Evolutionary conservation across 139 green algal species (phyloP).

Genomic region (Coelastrella sp.): DNA sequence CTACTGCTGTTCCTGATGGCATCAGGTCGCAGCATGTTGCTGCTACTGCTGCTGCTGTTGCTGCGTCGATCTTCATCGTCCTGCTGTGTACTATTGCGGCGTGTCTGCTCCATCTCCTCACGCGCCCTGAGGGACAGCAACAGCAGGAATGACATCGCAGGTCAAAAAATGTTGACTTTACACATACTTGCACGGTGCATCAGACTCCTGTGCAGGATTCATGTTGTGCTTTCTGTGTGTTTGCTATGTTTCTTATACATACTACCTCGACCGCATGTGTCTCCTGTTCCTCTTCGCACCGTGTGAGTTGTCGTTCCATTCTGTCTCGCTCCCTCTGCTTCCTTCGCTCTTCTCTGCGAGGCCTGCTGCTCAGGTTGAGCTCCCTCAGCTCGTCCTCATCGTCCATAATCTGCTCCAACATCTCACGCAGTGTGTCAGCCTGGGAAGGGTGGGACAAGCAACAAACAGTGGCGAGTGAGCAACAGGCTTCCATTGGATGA

Average conservation of each 20-base stretch:
- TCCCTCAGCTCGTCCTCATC: constrained; percentile 94
- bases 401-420: constrained; percentile 94
- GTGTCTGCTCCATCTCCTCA: constrained; percentile 40
- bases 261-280: too few relatives aligned
- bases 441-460: too few relatives aligned
- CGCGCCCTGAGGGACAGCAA: constrained; percentile 5
- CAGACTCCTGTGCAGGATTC: neutral
- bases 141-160: neutral
- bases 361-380: constrained; percentile 88
- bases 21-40: neutral
- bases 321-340: constrained; percentile 82
- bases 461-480: too few relatives aligned
- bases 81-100: neutral
- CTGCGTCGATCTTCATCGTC: constrained; percentile 13
- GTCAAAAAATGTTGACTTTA: too few relatives aligned
- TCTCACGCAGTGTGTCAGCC: constrained; percentile 58
- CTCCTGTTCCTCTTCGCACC: constrained; percentile 15
- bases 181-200: too few relatives aligned
- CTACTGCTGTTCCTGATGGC: neutral
- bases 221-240: too few relatives aligned
- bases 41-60: neutral
- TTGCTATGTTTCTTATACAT: too few relatives aligned
- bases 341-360: constrained; percentile 80
- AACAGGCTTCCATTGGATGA: too few relatives aligned
- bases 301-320: constrained; percentile 86